Base-by-base conservation (phyloP, 768 basidiomycete species). In the Rhodotorula diobovata region DNA sequence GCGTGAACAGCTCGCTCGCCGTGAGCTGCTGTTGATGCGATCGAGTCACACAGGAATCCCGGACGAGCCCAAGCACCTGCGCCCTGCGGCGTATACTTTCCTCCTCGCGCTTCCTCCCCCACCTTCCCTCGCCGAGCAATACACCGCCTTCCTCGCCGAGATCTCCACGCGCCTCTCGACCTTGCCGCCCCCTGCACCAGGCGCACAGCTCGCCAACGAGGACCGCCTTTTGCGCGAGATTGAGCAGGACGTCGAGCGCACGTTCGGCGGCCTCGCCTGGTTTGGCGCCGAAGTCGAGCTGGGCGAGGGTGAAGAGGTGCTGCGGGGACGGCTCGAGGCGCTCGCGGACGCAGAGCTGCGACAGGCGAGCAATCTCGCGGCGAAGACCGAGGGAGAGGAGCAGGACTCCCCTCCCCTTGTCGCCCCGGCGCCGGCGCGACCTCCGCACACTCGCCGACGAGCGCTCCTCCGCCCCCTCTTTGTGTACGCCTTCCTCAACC, bases 401-500 rank as follows among this genome's bases (percentile, higher is more conserved):
- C 20, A 25, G 46, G 46, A 23, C 21, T 20, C 46, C 21, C 46
- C 46, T 1, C 25, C 46, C 15, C 16, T 25, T 43, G 59, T 11
- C 46, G 32, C 4, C 63, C 32, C 69, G 37, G 43, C 63, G 3
- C 5, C 15, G 10, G 50, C n/a, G 20, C 32, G 18, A 18, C 53
- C 46, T 4, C 66, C 67, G 4, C 50, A 41, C 0, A 70, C 61
- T 0, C 70, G 71, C 0, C 67, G 71, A 21, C 46, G 70, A 11
- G n/a, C 41, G 20, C 74, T 75, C 15, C 54, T 70, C 10, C 70
- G 66, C 16, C 74, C 74, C 1, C 71, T 75, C 53, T 72, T 64
- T 48, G 34, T 70, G 53, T 70, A 72, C 62, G 74, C 71, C 14
- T 69, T 62, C 50, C 71, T 75, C 57, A 75, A 75, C 55, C 74